phyloP scores from a whole-genome alignment of 108 stramenopile species.

The Discostella stelligeroides region DNA sequence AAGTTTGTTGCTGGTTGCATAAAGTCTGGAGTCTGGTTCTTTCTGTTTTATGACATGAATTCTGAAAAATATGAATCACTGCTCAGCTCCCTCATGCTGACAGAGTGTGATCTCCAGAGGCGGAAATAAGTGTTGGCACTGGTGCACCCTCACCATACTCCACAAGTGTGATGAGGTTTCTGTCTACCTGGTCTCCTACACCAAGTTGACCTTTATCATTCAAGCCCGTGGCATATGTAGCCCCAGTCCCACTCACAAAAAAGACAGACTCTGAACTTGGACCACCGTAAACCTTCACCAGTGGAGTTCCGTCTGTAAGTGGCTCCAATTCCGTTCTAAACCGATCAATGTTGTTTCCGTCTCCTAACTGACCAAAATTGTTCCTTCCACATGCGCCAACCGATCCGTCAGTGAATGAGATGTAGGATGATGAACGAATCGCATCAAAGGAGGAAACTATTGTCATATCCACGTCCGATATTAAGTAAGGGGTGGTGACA shows the following conservation, averaged over 20 bases:
- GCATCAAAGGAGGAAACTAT: conserved; percentile 38
- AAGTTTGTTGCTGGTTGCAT: neutral
- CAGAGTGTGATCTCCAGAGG: conserved; percentile 43
- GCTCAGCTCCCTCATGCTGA: neutral
- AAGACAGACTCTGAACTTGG: conserved; percentile 44
- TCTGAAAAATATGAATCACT: neutral
- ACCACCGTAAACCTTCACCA: conserved; percentile 28
- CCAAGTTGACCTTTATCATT: conserved; percentile 50
- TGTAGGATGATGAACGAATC: conserved; percentile 32
- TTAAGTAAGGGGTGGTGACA: conserved; percentile 19
- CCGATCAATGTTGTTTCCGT: conserved; percentile 40
- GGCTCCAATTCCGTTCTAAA: conserved; percentile 27
- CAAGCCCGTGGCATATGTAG: conserved; percentile 28
- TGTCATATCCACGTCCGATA: conserved; percentile 19
- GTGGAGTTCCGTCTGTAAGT: conserved; percentile 17
- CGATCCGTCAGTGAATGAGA: conserved; percentile 50
- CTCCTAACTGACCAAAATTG: conserved; percentile 50
- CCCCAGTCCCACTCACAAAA: conserved; percentile 28
- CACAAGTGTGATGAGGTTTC: conserved; percentile 35
- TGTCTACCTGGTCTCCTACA: conserved; percentile 31
- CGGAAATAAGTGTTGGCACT: conserved; percentile 19
- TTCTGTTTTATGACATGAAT: neutral
- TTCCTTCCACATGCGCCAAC: conserved; percentile 64
- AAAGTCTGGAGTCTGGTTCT: neutral
- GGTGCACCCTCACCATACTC: conserved; percentile 2